Conservation (phyloP, 2,329 filamentous ascomycete species). For the Penicillium glabrum region DNA sequence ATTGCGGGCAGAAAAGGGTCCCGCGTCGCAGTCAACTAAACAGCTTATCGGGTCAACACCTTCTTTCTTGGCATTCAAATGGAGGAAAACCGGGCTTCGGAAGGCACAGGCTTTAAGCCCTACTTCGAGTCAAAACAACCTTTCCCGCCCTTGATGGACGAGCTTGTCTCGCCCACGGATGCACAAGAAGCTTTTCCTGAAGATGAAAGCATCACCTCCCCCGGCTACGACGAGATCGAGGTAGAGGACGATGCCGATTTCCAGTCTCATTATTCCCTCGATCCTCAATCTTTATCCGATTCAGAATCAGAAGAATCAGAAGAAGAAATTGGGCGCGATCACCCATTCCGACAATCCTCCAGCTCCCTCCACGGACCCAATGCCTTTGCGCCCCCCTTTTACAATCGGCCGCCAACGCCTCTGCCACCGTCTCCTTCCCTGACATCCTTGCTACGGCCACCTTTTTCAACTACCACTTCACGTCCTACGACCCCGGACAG, state of each 20-base stretch:
- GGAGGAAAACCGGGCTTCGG: not conserved
- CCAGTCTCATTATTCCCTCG: conserved; percentile 46
- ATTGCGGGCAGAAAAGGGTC: not conserved
- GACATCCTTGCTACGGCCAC: conserved; percentile 80
- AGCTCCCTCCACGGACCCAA: conserved; percentile 44
- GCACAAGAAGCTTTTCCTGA: conserved; percentile 15
- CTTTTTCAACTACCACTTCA: conserved; percentile 67
- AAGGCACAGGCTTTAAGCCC: not conserved
- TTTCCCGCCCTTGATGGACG: conserved; percentile 1
- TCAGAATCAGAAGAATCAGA: conserved; percentile 34
- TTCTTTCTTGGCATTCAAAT: not conserved
- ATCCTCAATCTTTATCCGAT: conserved; percentile 38
- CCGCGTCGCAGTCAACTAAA: not conserved
- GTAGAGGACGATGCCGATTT: conserved; percentile 46
- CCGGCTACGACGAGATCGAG: conserved; percentile 28
- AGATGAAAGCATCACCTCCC: conserved; percentile 29
- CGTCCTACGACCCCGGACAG: conserved; percentile 92
- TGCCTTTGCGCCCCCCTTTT: conserved; percentile 80
- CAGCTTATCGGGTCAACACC: not conserved
- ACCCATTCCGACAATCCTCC: conserved; percentile 42
- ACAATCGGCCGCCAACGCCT: conserved; percentile 93
- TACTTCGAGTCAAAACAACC: conserved; percentile 23
- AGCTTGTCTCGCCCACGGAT: conserved; percentile 3
- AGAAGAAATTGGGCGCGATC: conserved; percentile 33
- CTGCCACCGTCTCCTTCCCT: conserved; percentile 89